phyloP scores from a whole-genome alignment of 805 yeast genomes.

The Candida verbasci region DNA sequence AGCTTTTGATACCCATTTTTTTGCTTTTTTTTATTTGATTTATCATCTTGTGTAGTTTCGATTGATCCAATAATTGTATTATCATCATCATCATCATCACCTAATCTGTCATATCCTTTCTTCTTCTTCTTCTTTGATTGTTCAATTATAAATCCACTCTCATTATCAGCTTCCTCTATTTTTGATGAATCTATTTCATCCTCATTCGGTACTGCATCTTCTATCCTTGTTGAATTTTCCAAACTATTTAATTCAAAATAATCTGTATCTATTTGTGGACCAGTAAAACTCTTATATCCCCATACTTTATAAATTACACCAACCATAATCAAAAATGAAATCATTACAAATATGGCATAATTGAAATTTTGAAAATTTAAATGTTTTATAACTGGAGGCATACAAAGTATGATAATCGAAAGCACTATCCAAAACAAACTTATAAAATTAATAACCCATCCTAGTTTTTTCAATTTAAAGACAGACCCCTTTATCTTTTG shows the following conservation, averaged over 20 bases:
- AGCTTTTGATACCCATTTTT: too few relatives aligned
- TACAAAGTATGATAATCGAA: slow-evolving; percentile 58
- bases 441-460: slow-evolving; percentile 57
- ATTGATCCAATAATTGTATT: too few relatives aligned
- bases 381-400: slow-evolving; percentile 58
- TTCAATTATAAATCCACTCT: too few relatives aligned
- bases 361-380: slow-evolving; percentile 45
- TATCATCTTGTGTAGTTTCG: too few relatives aligned
- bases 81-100: not conserved
- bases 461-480: slow-evolving; percentile 57
- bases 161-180: slow-evolving; percentile 1
- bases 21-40: too few relatives aligned
- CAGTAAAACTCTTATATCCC: slow-evolving; percentile 61
- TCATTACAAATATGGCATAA: slow-evolving; percentile 63
- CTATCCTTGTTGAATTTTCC: slow-evolving; percentile 11
- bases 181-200: slow-evolving; percentile 9
- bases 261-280: slow-evolving; percentile 53
- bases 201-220: slow-evolving; percentile 6
- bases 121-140: slow-evolving; percentile 11
- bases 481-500: slow-evolving; percentile 63
- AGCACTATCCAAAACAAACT: slow-evolving; percentile 59
- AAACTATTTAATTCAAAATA: slow-evolving; percentile 34
- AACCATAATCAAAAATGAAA: slow-evolving; percentile 43
- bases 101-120: not conserved
- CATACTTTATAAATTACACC: slow-evolving; percentile 50